A percentile compares a stretch with the other conserved stretches of the same genome.
phyloP scores from a whole-genome alignment of 306 rosid genomes.

The Rosa multiflora region DNA sequence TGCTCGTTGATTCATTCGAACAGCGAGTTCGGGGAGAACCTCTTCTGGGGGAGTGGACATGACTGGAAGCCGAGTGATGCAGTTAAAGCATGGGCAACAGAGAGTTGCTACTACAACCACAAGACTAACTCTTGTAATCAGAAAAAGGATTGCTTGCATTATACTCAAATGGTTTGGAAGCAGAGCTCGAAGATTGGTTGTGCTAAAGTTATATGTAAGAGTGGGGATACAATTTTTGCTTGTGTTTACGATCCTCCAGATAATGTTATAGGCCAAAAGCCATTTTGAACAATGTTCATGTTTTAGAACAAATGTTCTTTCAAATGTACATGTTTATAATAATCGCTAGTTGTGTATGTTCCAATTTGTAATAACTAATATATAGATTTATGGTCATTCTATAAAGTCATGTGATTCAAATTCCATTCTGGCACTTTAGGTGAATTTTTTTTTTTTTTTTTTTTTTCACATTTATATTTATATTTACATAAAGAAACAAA shows the following conservation, averaged over 20 bases:
- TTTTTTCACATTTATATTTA: no score
- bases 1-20: conserved; percentile 35
- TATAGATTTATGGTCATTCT: neutral
- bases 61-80: conserved; percentile 35
- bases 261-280: conserved; percentile 33
- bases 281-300: conserved; percentile 14
- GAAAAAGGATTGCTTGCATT: conserved; percentile 31
- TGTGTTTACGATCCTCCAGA: conserved; percentile 34
- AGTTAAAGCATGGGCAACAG: conserved; percentile 33
- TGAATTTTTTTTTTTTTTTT: no score
- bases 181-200: conserved; percentile 21
- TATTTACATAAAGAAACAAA: no score
- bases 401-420: neutral
- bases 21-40: conserved; percentile 31
- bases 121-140: conserved; percentile 22
- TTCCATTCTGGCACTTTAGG: neutral
- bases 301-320: neutral
- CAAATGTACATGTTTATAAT: neutral
- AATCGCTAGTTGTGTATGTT: neutral
- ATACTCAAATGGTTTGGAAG: conserved; percentile 37
- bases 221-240: conserved; percentile 26
- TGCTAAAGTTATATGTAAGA: conserved; percentile 25
- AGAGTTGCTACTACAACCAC: conserved; percentile 24
- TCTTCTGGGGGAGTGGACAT: conserved; percentile 35
- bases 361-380: neutral